Evolutionary conservation across 2,329 filamentous ascomycete genomes (phyloP).

Genomic region (Scedosporium boydii): DNA sequence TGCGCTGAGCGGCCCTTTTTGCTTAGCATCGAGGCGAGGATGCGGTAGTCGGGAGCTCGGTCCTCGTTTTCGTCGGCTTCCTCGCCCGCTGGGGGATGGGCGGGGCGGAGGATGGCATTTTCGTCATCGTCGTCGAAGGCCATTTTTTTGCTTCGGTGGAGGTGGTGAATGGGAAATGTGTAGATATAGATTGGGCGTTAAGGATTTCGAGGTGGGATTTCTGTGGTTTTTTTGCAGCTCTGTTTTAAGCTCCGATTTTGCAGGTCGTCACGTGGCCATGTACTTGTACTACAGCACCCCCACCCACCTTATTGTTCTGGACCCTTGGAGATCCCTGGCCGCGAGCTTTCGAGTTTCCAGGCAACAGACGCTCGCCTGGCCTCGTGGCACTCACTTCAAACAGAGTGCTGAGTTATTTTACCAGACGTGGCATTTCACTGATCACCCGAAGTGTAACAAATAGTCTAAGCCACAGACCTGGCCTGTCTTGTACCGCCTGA

Average conservation of each 20-base stretch:
- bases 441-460: too few relatives aligned
- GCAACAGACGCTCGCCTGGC: too few relatives aligned
- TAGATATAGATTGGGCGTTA: not conserved
- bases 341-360: too few relatives aligned
- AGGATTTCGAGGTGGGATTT: not conserved
- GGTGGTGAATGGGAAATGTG: not conserved
- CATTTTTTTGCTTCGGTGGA: slow-evolving; percentile 17
- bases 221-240: not conserved
- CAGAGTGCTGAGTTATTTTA: too few relatives aligned
- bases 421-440: too few relatives aligned
- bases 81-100: slow-evolving; percentile 12
- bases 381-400: too few relatives aligned
- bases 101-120: slow-evolving; percentile 16
- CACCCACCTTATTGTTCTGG: not conserved
- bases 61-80: slow-evolving; percentile 53
- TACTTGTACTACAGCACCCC: not conserved
- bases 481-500: too few relatives aligned
- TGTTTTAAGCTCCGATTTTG: not conserved
- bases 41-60: slow-evolving; percentile 78
- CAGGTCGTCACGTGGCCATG: not conserved
- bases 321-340: not conserved
- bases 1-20: slow-evolving; percentile 44
- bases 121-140: slow-evolving; percentile 37
- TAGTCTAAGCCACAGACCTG: too few relatives aligned
- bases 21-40: slow-evolving; percentile 46